These are phyloP conservation scores for Cytospora mali DNA, from an alignment of 2,329 filamentous ascomycete genomes.

Conservation along the genomic window DNA sequence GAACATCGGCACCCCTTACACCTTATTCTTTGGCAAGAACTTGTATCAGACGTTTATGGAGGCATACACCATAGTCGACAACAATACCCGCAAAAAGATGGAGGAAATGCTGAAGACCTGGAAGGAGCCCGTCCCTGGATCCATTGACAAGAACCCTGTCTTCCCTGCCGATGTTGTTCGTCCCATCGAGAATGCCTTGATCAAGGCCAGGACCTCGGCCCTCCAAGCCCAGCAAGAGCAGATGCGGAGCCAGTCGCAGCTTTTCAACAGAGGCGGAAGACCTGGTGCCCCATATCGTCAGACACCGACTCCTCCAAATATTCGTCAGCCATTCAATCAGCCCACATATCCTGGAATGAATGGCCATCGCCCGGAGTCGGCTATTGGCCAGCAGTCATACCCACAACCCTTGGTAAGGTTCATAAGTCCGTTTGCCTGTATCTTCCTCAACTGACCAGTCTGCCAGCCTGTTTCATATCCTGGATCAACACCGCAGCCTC, in stretches of 20 bases:
- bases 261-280: conserved; percentile 54
- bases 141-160: conserved; percentile 88
- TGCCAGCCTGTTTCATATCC: conserved; percentile 32
- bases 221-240: conserved; percentile 62
- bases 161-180: conserved; percentile 85
- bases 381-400: conserved; percentile 31
- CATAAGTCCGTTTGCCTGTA: background rate
- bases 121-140: conserved; percentile 95
- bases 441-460: conserved; percentile 25
- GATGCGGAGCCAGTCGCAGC: conserved; percentile 57
- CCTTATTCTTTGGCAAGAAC: conserved; percentile 88
- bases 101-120: conserved; percentile 97
- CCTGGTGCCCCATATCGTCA: conserved; percentile 62
- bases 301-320: conserved; percentile 72
- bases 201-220: conserved; percentile 71
- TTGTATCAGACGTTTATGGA: conserved; percentile 97
- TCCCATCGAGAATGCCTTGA: conserved; percentile 90
- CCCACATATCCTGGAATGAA: conserved; percentile 44
- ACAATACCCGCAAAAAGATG: conserved; percentile 81
- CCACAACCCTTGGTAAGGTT: conserved; percentile 29
- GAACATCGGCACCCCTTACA: conserved; percentile 97
- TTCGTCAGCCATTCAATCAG: conserved; percentile 40
- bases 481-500: conserved; percentile 39
- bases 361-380: conserved; percentile 32
- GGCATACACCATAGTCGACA: conserved; percentile 87